phyloP scores from a whole-genome alignment of 441 rosid species.

The Populus hybrid region DNA sequence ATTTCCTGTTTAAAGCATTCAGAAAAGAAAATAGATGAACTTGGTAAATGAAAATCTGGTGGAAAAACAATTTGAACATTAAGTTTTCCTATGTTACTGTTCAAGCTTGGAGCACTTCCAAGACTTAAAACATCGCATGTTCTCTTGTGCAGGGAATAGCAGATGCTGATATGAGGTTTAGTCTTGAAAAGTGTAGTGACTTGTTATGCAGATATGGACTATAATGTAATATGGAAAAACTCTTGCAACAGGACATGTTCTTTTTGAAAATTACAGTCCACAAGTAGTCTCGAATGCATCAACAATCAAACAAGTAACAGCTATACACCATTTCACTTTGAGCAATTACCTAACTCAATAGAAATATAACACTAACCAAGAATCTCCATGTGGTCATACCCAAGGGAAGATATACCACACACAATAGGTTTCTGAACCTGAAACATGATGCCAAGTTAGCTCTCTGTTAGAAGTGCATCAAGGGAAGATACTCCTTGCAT shows the following conservation, averaged over 20 bases:
- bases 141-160: not conserved
- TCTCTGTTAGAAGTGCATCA: slow-evolving; percentile 16
- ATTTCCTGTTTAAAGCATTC: slow-evolving; percentile 55
- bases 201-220: not conserved
- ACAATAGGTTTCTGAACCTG: slow-evolving; percentile 88
- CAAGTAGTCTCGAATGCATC: not conserved
- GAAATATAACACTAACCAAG: slow-evolving; percentile 71
- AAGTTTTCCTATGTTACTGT: not conserved
- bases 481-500: slow-evolving; percentile 5
- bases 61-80: not conserved
- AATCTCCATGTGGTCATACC: slow-evolving; percentile 99
- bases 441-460: slow-evolving; percentile 27
- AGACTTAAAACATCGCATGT: not conserved
- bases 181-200: not conserved
- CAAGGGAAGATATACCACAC: slow-evolving; percentile 88
- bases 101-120: not conserved
- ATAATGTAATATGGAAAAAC: not conserved
- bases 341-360: slow-evolving; percentile 15
- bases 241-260: not conserved
- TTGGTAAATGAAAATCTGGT: not conserved
- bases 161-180: not conserved
- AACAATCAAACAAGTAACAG: not conserved
- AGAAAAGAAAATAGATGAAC: slow-evolving; percentile 16
- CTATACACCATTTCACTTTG: slow-evolving; percentile 7
- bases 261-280: not conserved